A percentile compares a stretch with the other conserved stretches of the same genome.
These are phyloP conservation scores for Lepidopterella palustris DNA, from an alignment of 495 filamentous ascomycete species.

Conservation along the genomic window DNA sequence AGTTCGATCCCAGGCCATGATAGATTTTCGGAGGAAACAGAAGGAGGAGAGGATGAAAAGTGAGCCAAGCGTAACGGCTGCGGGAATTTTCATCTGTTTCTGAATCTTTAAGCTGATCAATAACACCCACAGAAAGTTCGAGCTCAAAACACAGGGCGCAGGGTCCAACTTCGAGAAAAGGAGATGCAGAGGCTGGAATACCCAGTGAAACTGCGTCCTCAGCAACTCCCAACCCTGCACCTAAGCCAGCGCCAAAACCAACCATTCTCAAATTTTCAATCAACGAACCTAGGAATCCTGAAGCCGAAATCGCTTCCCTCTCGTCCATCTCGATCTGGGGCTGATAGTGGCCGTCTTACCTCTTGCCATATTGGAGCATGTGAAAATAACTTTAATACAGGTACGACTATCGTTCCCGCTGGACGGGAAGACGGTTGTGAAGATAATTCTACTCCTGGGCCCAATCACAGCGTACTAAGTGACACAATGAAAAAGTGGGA, in stretches of 20 bases:
- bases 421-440: too few relatives aligned
- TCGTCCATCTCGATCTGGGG: not conserved
- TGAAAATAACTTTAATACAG: not conserved
- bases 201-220: not conserved
- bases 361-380: not conserved
- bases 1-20: not conserved
- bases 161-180: not conserved
- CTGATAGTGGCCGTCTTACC: not conserved
- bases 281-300: not conserved
- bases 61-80: not conserved
- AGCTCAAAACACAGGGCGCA: not conserved
- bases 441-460: too few relatives aligned
- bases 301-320: not conserved
- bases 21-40: not conserved
- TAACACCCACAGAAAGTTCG: not conserved
- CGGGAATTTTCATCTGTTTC: not conserved
- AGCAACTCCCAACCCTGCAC: not conserved
- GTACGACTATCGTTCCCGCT: too few relatives aligned
- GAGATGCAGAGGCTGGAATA: not conserved
- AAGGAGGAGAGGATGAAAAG: not conserved
- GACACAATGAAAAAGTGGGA: too few relatives aligned
- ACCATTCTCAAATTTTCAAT: not conserved
- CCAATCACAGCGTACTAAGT: too few relatives aligned
- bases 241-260: not conserved
- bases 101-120: not conserved